Evolutionary conservation across 164 flowering plant genomes (phyloP).

Genomic region (Liriodendron chinense): DNA sequence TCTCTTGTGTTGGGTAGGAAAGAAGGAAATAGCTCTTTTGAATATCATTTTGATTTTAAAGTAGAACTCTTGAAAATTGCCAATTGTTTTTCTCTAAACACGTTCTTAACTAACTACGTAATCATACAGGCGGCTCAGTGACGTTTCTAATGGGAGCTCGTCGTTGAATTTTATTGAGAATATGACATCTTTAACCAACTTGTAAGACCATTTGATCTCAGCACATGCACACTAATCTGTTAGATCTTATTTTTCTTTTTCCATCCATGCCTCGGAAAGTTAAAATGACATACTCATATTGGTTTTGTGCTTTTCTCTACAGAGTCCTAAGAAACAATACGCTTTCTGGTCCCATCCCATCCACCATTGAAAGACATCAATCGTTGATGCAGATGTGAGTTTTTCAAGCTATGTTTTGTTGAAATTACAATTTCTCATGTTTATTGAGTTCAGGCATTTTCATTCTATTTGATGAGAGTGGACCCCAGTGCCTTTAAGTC

Average conservation of each 20-base stretch:
- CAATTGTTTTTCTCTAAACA: neutral
- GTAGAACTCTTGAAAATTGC: neutral
- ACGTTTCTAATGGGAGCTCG: slow-evolving; percentile 53
- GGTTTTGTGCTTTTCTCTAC: neutral
- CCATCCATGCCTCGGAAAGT: neutral
- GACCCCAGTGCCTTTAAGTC: no score
- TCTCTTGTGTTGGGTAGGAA: no score
- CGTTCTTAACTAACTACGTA: slow-evolving; percentile 10
- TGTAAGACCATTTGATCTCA: slow-evolving; percentile 23
- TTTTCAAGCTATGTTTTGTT: no score
- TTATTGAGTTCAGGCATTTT: no score
- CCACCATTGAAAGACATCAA: slow-evolving; percentile 22
- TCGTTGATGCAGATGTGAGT: slow-evolving; percentile 33
- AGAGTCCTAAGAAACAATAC: slow-evolving; percentile 29
- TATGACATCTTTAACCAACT: slow-evolving; percentile 27
- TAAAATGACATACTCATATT: no score
- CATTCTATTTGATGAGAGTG: no score
- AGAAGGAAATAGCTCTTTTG: no score
- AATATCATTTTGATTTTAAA: no score
- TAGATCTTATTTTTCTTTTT: neutral
- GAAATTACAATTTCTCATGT: no score
- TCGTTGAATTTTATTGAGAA: slow-evolving; percentile 40
- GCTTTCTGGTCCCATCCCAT: slow-evolving; percentile 36
- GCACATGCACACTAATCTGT: neutral
- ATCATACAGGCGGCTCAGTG: slow-evolving; percentile 60